A percentile compares a stretch with the other conserved stretches of the same genome.
Conservation (phyloP, 2,329 filamentous ascomycete genomes). For the Tolypocladium tundrense region DNA sequence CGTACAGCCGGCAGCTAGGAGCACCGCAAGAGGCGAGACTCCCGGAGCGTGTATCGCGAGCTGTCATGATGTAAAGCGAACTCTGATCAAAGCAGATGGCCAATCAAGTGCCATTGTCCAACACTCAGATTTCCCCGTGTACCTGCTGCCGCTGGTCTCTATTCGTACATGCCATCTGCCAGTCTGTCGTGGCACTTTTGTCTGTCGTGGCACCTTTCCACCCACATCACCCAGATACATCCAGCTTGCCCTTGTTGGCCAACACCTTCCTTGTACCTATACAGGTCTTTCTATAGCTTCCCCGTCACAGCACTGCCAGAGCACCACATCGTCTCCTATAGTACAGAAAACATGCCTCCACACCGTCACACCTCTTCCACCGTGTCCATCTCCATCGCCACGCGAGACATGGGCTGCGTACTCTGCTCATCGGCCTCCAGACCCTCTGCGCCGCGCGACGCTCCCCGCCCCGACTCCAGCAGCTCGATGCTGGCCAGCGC, state of each 20-base stretch:
- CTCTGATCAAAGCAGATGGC: background rate
- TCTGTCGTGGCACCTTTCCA: no score
- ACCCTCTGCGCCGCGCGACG: slow-evolving; percentile 4
- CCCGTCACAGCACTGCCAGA: background rate
- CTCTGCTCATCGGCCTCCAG: slow-evolving; percentile 2
- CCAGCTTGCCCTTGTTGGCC: background rate
- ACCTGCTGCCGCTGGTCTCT: background rate
- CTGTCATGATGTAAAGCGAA: background rate
- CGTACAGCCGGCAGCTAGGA: no score
- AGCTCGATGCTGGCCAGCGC: slow-evolving; percentile 35
- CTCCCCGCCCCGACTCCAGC: slow-evolving; percentile 24
- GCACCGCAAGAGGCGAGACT: background rate
- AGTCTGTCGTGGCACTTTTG: no score
- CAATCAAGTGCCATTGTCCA: background rate
- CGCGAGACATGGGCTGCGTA: slow-evolving; percentile 4
- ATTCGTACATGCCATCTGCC: background rate
- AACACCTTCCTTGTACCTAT: background rate
- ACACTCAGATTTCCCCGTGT: no score
- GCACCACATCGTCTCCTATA: background rate
- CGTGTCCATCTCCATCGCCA: slow-evolving; percentile 10
- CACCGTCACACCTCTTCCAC: background rate
- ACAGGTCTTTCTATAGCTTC: background rate
- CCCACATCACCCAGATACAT: background rate
- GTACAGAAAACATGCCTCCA: background rate
- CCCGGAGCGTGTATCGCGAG: no score